Evolutionary conservation across 2,329 filamentous ascomycete species (phyloP).

Genomic region (Aspergillus eucalypticola): DNA sequence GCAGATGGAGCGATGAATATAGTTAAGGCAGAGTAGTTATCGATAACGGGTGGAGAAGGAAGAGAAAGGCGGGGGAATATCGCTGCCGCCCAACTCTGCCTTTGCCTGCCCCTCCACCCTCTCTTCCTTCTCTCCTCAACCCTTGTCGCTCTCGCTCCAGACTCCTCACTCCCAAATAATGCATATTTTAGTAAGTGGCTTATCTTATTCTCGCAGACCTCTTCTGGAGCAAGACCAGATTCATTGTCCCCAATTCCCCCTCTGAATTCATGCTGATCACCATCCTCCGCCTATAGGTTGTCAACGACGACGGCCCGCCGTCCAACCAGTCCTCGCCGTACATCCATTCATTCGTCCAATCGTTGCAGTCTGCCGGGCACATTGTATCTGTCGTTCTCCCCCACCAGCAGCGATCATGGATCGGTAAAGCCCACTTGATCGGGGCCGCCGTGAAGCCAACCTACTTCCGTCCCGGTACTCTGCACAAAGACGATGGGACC

Average conservation of each 20-base stretch:
- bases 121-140: conserved; percentile 16
- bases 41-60: conserved; percentile 24
- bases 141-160: conserved; percentile 4
- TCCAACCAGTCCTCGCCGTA: conserved; percentile 78
- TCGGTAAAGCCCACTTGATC: conserved; percentile 96
- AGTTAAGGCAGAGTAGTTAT: conserved; percentile 12
- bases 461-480: conserved; percentile 72
- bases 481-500: conserved; percentile 66
- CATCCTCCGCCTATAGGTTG: conserved; percentile 35
- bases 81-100: conserved; percentile 5
- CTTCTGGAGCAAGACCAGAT: no score
- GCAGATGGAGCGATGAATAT: background rate
- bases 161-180: conserved; percentile 32
- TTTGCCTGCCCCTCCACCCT: conserved; percentile 17
- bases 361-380: conserved; percentile 74
- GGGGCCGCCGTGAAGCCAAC: conserved; percentile 80
- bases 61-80: conserved; percentile 17
- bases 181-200: conserved; percentile 53
- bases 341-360: conserved; percentile 70
- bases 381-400: conserved; percentile 89
- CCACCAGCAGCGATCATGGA: conserved; percentile 92
- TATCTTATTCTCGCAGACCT: background rate
- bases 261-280: conserved; percentile 5
- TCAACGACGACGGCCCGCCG: conserved; percentile 79
- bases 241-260: no score